Evolutionary conservation across 805 yeast genomes (phyloP), one percentile per base, ranked within the genome.

Genomic region (Kuraishia ogatae): DNA sequence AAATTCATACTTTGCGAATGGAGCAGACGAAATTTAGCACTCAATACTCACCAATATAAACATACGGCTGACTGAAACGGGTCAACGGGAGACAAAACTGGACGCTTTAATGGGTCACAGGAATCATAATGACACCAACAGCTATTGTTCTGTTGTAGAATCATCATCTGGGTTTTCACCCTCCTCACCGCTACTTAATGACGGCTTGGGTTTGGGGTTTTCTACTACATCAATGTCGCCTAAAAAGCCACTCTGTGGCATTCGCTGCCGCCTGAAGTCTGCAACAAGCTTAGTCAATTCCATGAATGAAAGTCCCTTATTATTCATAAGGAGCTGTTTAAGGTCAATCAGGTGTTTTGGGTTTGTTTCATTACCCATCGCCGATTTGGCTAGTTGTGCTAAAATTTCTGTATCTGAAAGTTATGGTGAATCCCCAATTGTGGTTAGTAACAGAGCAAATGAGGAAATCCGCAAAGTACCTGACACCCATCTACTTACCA

Each of bases 331-430:
- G 17, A 53, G 39, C 19, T 11, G 8, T 2, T 51, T 28, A 20
- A 53, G 51, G 23, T 35, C 51, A 11, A 19, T 20, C 17, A 48
- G 17, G 26, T 47, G 48, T 7, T 20, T 43, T 19, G 26, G 17
- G 11, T 53, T 48, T 15, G 19, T 22, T 24, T 20, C 48, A 2
- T 26, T 22, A 2, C 55, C 55, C n/a, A 48, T 50, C 13, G 39
- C 26, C 28, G 50, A n/a, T 26, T 53, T 53, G n/a, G 51, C 55
- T 26, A 53, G 24, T 19, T 53, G 51, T n/a, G 24, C 46, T 15
- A 48, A 22, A 26, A 48, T 48, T n/a, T 53, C 51, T 5, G 55
- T 53, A n/a, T 53, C 55, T 53, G 35, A 15, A 23, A 43, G 13
- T 47, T 4, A 21, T 13, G 50, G 50, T 21, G 26, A 22, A 47